Conservation (phyloP, 768 basidiomycete genomes). For the Rhodotorula kratochvilovae region DNA sequence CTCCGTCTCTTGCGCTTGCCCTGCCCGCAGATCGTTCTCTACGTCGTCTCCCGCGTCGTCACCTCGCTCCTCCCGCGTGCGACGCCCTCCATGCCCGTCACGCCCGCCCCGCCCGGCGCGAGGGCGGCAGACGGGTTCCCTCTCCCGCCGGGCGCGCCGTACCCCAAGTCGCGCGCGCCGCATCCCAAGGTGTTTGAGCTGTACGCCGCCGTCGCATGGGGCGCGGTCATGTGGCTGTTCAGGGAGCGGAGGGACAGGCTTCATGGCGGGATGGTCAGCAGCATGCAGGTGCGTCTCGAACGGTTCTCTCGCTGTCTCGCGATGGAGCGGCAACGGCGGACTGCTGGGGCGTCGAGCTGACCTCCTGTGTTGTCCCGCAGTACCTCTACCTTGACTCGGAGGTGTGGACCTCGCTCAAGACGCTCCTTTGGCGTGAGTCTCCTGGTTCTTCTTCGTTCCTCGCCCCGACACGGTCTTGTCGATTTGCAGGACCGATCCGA, state of each 20-base stretch:
- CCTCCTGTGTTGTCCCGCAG: not conserved
- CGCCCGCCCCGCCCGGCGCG: conserved; percentile 44
- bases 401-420: conserved; percentile 71
- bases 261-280: conserved; percentile 93
- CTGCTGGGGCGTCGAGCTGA: not conserved
- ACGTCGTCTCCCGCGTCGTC: conserved; percentile 85
- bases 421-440: conserved; percentile 64
- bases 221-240: conserved; percentile 94
- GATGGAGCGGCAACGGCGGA: too few species aligned
- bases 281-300: conserved; percentile 58
- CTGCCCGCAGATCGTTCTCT: conserved; percentile 78
- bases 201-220: conserved; percentile 88
- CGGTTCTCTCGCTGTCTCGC: too few species aligned
- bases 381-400: conserved; percentile 95
- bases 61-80: conserved; percentile 86
- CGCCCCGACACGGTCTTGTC: conserved; percentile 81
- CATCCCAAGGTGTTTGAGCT: conserved; percentile 76
- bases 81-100: conserved; percentile 50
- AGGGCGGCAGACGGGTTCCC: conserved; percentile 25
- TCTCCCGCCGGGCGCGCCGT: conserved; percentile 46
- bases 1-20: too few species aligned
- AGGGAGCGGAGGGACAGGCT: conserved; percentile 79
- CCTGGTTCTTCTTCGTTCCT: conserved; percentile 58
- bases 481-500: too few species aligned
- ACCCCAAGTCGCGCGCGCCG: conserved; percentile 65